These are phyloP conservation scores for Mycena pura DNA, from an alignment of 768 basidiomycete species.

Conservation along the genomic window DNA sequence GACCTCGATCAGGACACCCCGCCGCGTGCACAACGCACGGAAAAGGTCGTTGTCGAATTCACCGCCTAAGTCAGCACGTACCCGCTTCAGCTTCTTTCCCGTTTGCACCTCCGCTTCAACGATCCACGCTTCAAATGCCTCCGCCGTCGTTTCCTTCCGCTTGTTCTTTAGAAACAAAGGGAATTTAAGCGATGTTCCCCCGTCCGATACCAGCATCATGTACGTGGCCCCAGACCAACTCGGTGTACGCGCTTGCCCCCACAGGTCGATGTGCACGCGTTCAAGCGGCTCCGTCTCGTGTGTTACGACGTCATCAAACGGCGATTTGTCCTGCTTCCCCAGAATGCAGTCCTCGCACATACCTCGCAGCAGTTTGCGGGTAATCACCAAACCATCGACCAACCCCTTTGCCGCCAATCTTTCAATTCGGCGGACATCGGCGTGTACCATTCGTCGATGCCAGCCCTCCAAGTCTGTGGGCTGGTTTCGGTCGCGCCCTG, in stretches of 20 bases:
- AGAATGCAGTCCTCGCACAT: too few relatives aligned
- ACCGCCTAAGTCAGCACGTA: too few relatives aligned
- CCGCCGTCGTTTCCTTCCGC: conserved; percentile 19
- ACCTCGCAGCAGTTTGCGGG: conserved; percentile 4
- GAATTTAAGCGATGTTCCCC: too few relatives aligned
- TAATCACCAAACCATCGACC: conserved; percentile 31
- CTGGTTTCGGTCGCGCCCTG: too few relatives aligned
- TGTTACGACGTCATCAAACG: conserved; percentile 26
- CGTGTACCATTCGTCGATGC: conserved; percentile 11
- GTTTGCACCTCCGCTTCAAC: too few relatives aligned
- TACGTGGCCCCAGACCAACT: too few relatives aligned
- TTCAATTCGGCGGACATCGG: conserved; percentile 2
- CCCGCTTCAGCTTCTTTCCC: too few relatives aligned
- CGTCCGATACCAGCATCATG: too few relatives aligned
- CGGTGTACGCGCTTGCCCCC: too few relatives aligned
- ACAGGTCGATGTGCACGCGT: too few relatives aligned
- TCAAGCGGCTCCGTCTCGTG: conserved; percentile 21
- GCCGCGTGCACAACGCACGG: conserved; percentile 8
- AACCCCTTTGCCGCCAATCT: conserved; percentile 16
- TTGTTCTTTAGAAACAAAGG: too few relatives aligned
- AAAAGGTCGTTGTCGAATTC: conserved; percentile 31
- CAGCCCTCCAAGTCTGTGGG: too few relatives aligned
- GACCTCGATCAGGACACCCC: conserved; percentile 27
- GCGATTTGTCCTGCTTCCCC: conserved; percentile 29
- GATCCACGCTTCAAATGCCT: conserved; percentile 25